Evolutionary conservation across 2,329 filamentous ascomycete species (phyloP).

Genomic region (Scytalidium sp.): DNA sequence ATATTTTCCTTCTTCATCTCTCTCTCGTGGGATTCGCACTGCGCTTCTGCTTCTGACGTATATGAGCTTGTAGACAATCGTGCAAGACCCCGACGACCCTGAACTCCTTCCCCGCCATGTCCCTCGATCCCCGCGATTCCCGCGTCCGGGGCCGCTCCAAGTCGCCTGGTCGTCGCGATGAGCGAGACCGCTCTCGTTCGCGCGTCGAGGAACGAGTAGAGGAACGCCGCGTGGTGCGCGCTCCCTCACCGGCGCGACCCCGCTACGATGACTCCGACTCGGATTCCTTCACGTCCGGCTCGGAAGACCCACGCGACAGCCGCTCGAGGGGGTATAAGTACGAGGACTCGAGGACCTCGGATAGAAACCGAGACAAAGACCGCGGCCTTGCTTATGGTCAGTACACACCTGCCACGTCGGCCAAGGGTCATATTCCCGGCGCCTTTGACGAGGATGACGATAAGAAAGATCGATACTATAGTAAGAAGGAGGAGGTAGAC

Average conservation of each 20-base stretch:
- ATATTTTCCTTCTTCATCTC: no score
- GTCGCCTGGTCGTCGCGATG: conserved; percentile 22
- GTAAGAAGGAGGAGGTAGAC: conserved; percentile 4
- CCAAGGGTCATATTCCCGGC: conserved; percentile 1
- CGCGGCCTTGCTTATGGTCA: conserved; percentile 2
- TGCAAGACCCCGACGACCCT: no score
- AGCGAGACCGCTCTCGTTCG: conserved; percentile 19
- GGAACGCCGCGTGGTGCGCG: conserved; percentile 9
- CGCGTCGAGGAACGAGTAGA: conserved; percentile 11
- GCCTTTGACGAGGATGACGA: conserved; percentile 1
- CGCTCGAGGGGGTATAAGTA: conserved; percentile 10
- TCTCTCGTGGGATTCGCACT: no score
- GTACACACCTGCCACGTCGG: neutral
- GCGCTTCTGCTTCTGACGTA: no score
- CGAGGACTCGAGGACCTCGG: conserved; percentile 5
- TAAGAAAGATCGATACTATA: conserved; percentile 8
- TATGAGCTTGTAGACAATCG: no score
- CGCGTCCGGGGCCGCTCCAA: conserved; percentile 23
- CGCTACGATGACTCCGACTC: neutral
- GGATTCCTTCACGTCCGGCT: neutral
- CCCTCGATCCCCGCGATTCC: conserved; percentile 26
- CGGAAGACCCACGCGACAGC: neutral
- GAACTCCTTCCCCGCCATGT: conserved; percentile 17
- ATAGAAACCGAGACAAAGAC: neutral
- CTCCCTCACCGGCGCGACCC: conserved; percentile 11